Evolutionary conservation across 805 yeast genomes (phyloP), one percentile per base, ranked within the genome.

Genomic region (Teunomyces aglyptinius): DNA sequence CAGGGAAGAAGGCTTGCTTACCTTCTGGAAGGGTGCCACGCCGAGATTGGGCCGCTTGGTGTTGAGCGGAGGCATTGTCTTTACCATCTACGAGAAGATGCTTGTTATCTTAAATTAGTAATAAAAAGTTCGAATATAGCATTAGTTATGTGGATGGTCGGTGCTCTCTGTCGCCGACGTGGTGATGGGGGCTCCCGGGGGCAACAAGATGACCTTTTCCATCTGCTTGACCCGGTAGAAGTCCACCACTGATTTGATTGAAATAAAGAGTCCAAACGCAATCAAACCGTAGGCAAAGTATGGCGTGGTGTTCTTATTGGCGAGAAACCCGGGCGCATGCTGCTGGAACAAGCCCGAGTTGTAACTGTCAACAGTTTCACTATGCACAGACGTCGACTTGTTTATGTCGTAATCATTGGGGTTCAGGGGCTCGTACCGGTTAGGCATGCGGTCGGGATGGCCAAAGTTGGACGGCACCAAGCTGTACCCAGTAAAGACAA

Each of bases 21-120:
- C 97, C 4, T 89, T 90, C 70, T 92, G 99, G 99, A 89, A 89
- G 68, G 99, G 99, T 51, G 96, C 98, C 29, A 94, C 98, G 2
- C 98, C 99, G 39, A 79, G 99, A 62, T 73, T 92, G 50, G 98
- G 98, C 5, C 81, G 99, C 58, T 77, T 92, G 61, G 82, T 91
- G 29, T 76, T 92, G 61, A 86, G 96, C 68, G 99, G 99, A 50
- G 99, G 99, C 58, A 92, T 92, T 55, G 97, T 94, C 24, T 92
- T 92, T 70, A 94, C 98, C 16, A 88, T 94, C 47, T 92, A 92
- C 65, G 99, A 92, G 65, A 88, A 90, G 69, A 85, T 92, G 72
- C 74, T 92, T 65, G 79, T 74, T 32, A 43, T 85, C n/a, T 59
- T 84, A 64, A 68, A 60, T 16, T 78, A 36, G 15, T 20, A 13